Evolutionary conservation across 1,139 yeast genomes (phyloP).

Genomic region (Saccharomyces hybrid): DNA sequence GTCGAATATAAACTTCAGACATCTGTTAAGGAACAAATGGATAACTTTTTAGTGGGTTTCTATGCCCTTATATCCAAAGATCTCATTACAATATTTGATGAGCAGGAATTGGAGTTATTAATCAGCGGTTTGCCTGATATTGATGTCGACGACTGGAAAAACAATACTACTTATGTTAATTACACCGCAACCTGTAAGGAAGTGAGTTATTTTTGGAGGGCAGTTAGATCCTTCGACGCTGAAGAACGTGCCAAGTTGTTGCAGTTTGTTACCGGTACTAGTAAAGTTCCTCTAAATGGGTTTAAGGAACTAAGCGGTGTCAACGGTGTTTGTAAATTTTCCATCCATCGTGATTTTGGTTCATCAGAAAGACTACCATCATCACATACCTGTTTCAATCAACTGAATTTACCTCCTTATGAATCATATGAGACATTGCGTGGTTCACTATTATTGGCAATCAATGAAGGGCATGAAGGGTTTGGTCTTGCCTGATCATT

Average conservation of each 20-base stretch:
- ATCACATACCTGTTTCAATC: slow-evolving; percentile 95
- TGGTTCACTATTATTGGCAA: slow-evolving; percentile 71
- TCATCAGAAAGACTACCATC: slow-evolving; percentile 82
- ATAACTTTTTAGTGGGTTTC: slow-evolving; percentile 77
- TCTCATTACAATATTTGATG: slow-evolving; percentile 80
- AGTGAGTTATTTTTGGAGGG: slow-evolving; percentile 97
- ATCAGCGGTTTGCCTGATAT: slow-evolving; percentile 95
- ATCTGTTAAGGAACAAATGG: slow-evolving; percentile 83
- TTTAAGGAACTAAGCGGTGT: slow-evolving; percentile 87
- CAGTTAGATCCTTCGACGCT: slow-evolving; percentile 86
- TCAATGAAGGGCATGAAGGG: slow-evolving; percentile 94
- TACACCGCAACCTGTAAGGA: slow-evolving; percentile 81
- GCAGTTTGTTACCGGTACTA: slow-evolving; percentile 96
- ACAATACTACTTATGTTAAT: slow-evolving; percentile 72
- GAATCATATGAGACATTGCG: slow-evolving; percentile 81
- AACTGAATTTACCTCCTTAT: slow-evolving; percentile 88
- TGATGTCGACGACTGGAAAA: slow-evolving; percentile 93
- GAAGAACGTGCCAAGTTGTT: slow-evolving; percentile 91
- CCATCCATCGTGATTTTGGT: slow-evolving; percentile 87
- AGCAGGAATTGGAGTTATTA: slow-evolving; percentile 86
- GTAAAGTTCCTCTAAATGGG: slow-evolving; percentile 92
- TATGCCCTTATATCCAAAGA: slow-evolving; percentile 89
- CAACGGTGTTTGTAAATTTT: slow-evolving; percentile 77
- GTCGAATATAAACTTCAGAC: slow-evolving; percentile 81
- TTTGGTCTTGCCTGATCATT: slow-evolving; percentile 48